Conservation (phyloP, 2,329 filamentous ascomycete genomes). For the Gaeumannomyces tritici region DNA sequence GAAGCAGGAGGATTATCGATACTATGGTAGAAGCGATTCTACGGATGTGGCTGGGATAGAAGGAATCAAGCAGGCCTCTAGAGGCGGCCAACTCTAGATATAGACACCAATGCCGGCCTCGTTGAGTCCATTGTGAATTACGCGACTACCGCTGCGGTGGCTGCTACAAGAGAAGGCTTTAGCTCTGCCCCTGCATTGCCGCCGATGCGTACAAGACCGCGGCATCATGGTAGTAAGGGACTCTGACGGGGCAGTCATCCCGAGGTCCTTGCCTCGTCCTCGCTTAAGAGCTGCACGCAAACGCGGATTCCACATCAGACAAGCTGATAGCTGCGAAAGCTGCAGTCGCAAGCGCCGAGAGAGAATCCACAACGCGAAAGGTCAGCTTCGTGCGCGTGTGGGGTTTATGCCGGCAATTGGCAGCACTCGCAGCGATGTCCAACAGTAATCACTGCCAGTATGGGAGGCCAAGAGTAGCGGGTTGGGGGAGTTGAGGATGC, state of each 20-base stretch:
- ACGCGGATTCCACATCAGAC: not conserved
- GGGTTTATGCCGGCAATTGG: not conserved
- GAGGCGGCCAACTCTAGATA: not conserved
- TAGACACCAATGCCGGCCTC: not conserved
- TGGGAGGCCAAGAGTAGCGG: not conserved
- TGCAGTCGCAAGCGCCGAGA: not conserved
- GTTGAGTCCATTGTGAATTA: not conserved
- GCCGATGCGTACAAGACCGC: not conserved
- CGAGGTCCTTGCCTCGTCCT: too few species aligned
- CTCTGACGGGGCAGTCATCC: not conserved
- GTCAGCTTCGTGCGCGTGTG: not conserved
- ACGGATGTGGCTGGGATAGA: not conserved
- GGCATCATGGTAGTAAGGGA: not conserved
- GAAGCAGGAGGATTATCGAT: not conserved
- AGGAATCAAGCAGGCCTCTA: not conserved
- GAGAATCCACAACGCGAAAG: not conserved
- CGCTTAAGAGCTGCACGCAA: not conserved
- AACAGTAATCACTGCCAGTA: not conserved
- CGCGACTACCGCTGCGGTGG: too few species aligned
- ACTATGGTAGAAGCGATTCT: too few species aligned
- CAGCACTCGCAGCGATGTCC: not conserved
- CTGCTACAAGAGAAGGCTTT: not conserved
- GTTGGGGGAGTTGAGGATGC: too few species aligned
- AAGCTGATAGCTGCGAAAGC: not conserved
- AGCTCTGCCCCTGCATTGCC: not conserved